Evolutionary conservation across 108 stramenopile species (phyloP).

Genomic region (Hondaea fermentalgiana): DNA sequence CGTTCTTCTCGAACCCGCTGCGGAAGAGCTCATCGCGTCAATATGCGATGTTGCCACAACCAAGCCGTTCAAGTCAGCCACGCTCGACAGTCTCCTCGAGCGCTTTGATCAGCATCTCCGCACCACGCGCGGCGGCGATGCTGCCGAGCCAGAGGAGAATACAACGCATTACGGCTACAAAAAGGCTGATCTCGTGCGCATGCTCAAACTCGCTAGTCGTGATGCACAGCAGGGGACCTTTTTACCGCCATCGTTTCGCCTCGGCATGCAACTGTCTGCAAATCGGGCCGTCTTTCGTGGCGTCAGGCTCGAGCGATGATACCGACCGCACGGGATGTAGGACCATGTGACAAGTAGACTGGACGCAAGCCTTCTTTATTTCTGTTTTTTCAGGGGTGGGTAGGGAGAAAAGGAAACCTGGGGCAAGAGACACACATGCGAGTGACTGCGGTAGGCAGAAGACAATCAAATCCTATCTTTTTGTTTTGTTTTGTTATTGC

Average conservation of each 20-base stretch:
- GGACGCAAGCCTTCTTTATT: too few relatives aligned
- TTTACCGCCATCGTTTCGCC: not conserved
- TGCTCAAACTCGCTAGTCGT: not conserved
- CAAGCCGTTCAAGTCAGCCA: not conserved
- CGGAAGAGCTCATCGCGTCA: conserved; percentile 25
- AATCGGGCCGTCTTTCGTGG: not conserved
- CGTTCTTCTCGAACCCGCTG: conserved; percentile 39
- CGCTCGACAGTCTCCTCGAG: not conserved
- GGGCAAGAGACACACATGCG: too few relatives aligned
- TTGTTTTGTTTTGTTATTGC: too few relatives aligned
- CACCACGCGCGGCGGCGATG: not conserved
- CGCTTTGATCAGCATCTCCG: not conserved
- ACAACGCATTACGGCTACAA: not conserved
- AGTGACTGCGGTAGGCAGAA: too few relatives aligned
- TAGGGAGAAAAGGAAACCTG: too few relatives aligned
- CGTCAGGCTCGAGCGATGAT: not conserved
- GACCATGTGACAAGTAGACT: too few relatives aligned
- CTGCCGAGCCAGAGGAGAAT: not conserved
- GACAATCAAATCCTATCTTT: too few relatives aligned
- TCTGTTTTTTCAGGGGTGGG: too few relatives aligned
- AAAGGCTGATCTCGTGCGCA: not conserved
- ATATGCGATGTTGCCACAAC: not conserved
- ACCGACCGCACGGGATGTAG: too few relatives aligned
- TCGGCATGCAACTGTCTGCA: not conserved
- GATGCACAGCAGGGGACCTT: not conserved